Evolutionary conservation across 2,329 filamentous ascomycete genomes (phyloP).

Genomic region (Colletotrichum chlorophyti): DNA sequence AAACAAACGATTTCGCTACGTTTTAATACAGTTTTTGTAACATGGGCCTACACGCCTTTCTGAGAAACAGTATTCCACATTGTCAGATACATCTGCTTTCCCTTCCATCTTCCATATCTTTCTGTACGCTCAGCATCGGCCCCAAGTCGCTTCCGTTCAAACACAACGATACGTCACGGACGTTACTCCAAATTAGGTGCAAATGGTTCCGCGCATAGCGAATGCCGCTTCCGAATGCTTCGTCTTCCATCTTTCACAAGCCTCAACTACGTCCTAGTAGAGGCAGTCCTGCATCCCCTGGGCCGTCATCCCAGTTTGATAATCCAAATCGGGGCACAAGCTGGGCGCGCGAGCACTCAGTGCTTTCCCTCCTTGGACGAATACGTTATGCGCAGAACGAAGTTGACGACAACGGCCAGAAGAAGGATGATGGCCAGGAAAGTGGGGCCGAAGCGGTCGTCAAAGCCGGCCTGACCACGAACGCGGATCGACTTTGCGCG

Average conservation of each 20-base stretch:
- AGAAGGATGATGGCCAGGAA: conserved; percentile 86
- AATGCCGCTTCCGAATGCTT: no score
- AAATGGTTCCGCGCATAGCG: no score
- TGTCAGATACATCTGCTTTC: conserved; percentile 8
- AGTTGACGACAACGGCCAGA: conserved; percentile 93
- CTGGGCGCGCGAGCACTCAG: no score
- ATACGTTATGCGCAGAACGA: conserved; percentile 77
- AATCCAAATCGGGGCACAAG: no score
- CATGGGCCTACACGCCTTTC: not conserved
- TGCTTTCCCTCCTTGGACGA: conserved; percentile 40
- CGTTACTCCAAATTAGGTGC: not conserved
- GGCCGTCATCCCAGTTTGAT: no score
- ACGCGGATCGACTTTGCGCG: conserved; percentile 89
- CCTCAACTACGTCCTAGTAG: no score
- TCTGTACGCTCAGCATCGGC: not conserved
- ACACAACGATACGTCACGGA: not conserved
- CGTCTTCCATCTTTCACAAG: not conserved
- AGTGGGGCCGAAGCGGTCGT: conserved; percentile 93
- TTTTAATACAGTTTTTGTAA: not conserved
- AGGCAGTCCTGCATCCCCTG: no score
- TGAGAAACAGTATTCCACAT: not conserved
- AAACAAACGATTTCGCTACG: not conserved
- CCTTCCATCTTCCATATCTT: not conserved
- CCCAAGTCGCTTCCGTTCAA: not conserved
- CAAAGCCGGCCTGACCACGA: conserved; percentile 93